Percentiles rank a stretch among this genome's conserved stretches.
Evolutionary conservation across 495 filamentous ascomycete species (phyloP).

Genomic region (Penicillium desertorum): DNA sequence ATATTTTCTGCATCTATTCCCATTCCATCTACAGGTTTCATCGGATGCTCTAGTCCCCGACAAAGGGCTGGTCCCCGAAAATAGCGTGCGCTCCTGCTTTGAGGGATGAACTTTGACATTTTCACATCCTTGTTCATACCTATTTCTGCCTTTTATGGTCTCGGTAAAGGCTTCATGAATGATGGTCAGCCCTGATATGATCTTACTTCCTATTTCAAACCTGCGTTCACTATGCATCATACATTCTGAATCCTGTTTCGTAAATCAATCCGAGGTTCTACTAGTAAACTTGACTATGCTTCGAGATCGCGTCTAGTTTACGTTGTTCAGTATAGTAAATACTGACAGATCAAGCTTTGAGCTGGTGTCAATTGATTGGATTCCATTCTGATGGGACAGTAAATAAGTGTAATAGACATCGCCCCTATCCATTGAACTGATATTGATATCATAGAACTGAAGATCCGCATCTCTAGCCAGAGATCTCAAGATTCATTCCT

Average conservation of each 20-base stretch:
- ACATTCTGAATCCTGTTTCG: neutral
- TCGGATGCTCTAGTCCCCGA: neutral
- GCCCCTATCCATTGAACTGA: neutral
- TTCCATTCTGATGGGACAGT: neutral
- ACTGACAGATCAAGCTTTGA: neutral
- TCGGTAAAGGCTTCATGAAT: conserved; percentile 5
- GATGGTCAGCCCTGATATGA: conserved; percentile 1
- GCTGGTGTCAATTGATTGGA: neutral
- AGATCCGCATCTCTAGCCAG: neutral
- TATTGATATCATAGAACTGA: neutral
- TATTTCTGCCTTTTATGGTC: neutral
- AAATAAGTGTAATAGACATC: neutral
- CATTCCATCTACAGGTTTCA: conserved; percentile 1
- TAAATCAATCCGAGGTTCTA: neutral
- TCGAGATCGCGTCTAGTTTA: neutral
- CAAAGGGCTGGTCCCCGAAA: neutral
- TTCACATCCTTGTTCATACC: neutral
- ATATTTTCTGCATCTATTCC: neutral
- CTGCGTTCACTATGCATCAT: neutral
- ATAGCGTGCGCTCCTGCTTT: neutral
- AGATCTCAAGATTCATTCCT: neutral
- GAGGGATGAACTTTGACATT: neutral
- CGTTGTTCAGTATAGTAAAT: neutral
- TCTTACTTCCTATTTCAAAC: neutral
- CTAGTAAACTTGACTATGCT: neutral